phyloP scores from a whole-genome alignment of 495 filamentous ascomycete species.

The Tuber calosporum region DNA sequence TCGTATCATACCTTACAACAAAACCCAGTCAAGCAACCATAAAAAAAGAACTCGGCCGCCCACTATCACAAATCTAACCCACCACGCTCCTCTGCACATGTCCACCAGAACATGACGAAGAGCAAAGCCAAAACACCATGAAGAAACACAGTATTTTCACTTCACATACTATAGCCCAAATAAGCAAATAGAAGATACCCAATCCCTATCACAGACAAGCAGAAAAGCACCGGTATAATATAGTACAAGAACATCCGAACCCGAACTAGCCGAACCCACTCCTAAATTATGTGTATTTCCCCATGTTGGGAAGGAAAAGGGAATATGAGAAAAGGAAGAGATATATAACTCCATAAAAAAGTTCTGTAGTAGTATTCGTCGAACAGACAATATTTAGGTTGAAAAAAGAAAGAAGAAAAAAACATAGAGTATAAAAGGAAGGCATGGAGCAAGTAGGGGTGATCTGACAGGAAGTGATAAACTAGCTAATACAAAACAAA shows the following conservation, averaged over 20 bases:
- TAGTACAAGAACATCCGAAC: neutral
- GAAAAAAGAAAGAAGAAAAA: constrained; percentile 9
- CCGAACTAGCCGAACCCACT: neutral
- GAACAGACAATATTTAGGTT: neutral
- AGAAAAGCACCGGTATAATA: neutral
- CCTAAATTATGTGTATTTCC: neutral
- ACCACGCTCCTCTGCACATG: neutral
- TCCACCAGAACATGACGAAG: neutral
- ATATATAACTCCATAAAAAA: neutral
- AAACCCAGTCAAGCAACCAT: neutral
- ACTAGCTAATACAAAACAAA: neutral
- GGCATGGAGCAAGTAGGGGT: constrained; percentile 13
- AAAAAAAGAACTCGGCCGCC: neutral
- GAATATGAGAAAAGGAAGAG: neutral
- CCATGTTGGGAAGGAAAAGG: neutral
- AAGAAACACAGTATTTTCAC: neutral
- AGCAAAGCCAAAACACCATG: neutral
- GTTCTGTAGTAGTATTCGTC: neutral
- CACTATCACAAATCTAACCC: neutral
- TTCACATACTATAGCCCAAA: neutral
- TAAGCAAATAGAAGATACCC: neutral
- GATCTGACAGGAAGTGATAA: constrained; percentile 15
- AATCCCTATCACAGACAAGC: neutral
- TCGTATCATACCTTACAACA: neutral
- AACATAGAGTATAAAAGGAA: constrained; percentile 20